Evolutionary conservation across 163 green algal species (phyloP), one percentile per base, ranked within the genome.

Genomic region (Trebouxiophyceae sp.): DNA sequence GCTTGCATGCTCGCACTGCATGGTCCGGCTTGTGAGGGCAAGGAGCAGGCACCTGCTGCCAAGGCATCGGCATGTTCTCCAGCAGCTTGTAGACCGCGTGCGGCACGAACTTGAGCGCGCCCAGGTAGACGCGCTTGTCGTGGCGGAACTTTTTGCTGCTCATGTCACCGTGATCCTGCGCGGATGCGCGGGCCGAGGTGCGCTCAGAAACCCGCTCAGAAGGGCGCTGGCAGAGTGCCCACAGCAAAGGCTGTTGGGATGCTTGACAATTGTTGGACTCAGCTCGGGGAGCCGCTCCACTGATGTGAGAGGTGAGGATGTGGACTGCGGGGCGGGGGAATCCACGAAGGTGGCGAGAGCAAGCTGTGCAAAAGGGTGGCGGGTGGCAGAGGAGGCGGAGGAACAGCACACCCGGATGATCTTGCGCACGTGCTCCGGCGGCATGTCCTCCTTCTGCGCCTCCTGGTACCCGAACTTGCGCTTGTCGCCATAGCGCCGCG

Each of bases 21-120:
- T n/a, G n/a, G n/a, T n/a, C n/a, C n/a, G n/a, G n/a, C n/a, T n/a
- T 50, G 39, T n/a, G 16, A 50, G 16, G 33, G n/a, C 39, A 50
- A 16, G 39, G 39, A 50, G 39, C 39, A 60, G 26, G 46, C 63
- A 91, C 86, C 83, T 98, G 91, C 75, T 99, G 92, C 95, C 95
- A 99, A 2, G 95, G 95, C 93, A 98, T 98, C 16, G 95, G 95
- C 93, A 99, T 98, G 86, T 99, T 99, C 82, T 99, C 94, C 75
- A 99, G 83, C 59, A 99, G 89, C 86, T 99, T 99, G 82, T 95
- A 96, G 34, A 99, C 93, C 4, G 94, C 94, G 73, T 99, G 95
- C 5, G 94, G 94, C 62, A 98, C 88, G 79, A 97, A 99, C 83
- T 99, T 99, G 29, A 99, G 86, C 20, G 95, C 95, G 23, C 95